A percentile compares a stretch with the other conserved stretches of the same genome.
These are phyloP conservation scores for Phytophthora boehmeriae DNA, from an alignment of 352 stramenopile genomes.

Conservation along the genomic window DNA sequence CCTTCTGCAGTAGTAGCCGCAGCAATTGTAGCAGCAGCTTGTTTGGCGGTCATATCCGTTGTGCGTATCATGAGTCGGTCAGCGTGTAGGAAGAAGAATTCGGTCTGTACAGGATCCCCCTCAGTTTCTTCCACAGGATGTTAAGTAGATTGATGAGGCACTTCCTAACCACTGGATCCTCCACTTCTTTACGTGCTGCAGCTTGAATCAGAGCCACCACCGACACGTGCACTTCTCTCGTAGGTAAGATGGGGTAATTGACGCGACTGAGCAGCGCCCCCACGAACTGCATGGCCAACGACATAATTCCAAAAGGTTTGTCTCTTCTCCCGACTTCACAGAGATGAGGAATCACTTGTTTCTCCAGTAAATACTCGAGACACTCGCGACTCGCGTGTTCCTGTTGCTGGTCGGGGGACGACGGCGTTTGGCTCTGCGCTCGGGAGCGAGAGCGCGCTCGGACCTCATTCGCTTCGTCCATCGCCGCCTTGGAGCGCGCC, in stretches of 20 bases:
- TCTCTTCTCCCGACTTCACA: conserved; percentile 77
- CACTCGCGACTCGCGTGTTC: conserved; percentile 62
- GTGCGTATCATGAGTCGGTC: conserved; percentile 60
- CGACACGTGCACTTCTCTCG: conserved; percentile 79
- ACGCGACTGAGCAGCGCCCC: conserved; percentile 77
- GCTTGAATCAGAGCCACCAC: conserved; percentile 83
- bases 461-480: conserved; percentile 24
- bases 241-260: conserved; percentile 85
- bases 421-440: conserved; percentile 26
- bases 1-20: background rate
- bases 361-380: conserved; percentile 85
- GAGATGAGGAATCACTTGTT: conserved; percentile 82
- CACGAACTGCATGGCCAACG: conserved; percentile 85
- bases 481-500: conserved; percentile 33
- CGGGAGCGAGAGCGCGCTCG: conserved; percentile 16
- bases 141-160: conserved; percentile 85
- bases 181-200: conserved; percentile 78
- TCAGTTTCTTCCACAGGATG: conserved; percentile 87
- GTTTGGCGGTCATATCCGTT: conserved; percentile 33
- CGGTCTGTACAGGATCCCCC: conserved; percentile 84
- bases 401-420: conserved; percentile 22
- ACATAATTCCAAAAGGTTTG: conserved; percentile 85
- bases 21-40: background rate
- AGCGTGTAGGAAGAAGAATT: conserved; percentile 87
- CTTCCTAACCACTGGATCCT: conserved; percentile 85